phyloP scores from a whole-genome alignment of 2,329 filamentous ascomycete species.

The Epichloe uncinata region DNA sequence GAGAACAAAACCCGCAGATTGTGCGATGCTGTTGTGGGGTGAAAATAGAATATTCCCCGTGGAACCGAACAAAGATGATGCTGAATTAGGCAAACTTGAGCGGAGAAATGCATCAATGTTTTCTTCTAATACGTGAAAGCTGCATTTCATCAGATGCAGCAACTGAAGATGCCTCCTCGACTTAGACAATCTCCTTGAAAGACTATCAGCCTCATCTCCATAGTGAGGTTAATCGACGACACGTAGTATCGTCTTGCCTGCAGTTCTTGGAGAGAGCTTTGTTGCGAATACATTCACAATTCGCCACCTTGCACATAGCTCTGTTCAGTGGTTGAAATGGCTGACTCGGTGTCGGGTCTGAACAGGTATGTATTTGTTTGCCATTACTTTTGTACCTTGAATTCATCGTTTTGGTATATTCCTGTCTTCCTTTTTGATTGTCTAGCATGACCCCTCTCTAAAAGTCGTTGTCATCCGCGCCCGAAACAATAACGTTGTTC shows the following conservation, averaged over 20 bases:
- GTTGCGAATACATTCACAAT: no score
- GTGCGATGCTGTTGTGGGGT: no score
- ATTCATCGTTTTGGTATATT: constrained; percentile 13
- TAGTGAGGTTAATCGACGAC: no score
- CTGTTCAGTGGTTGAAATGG: neutral
- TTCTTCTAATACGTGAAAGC: constrained; percentile 8
- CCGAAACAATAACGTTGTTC: constrained; percentile 91
- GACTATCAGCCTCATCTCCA: no score
- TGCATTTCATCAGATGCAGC: constrained; percentile 4
- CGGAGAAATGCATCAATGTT: constrained; percentile 15
- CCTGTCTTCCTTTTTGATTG: constrained; percentile 3
- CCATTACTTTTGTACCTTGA: neutral
- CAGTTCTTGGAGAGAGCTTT: no score
- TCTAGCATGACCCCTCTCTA: constrained; percentile 29
- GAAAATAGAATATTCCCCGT: no score
- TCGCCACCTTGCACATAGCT: no score
- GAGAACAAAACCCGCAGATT: no score
- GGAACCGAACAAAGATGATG: constrained; percentile 3
- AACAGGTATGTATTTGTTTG: constrained; percentile 7
- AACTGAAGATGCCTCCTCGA: constrained; percentile 14
- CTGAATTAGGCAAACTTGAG: constrained; percentile 15
- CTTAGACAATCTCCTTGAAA: constrained; percentile 15
- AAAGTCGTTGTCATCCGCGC: constrained; percentile 76
- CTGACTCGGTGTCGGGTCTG: constrained; percentile 1
- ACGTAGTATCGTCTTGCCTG: no score